phyloP scores from a whole-genome alignment of 2,329 filamentous ascomycete genomes.

The Periconia digitata region DNA sequence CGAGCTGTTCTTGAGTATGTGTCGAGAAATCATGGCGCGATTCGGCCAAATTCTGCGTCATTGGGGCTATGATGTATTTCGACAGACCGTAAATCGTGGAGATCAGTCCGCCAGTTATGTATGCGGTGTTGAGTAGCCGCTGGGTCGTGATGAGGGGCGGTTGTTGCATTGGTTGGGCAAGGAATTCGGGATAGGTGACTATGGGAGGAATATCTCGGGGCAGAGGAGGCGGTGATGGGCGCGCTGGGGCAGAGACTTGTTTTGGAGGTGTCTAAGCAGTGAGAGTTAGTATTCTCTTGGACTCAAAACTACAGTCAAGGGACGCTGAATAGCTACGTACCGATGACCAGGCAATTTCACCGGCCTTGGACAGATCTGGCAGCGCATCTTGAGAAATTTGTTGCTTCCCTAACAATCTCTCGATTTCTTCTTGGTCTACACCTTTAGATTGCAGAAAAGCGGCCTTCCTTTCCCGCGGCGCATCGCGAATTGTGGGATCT shows the following conservation, averaged over 20 bases:
- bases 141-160: slow-evolving; percentile 61
- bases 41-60: slow-evolving; percentile 56
- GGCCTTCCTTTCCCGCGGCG: slow-evolving; percentile 70
- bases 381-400: slow-evolving; percentile 12
- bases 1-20: slow-evolving; percentile 55
- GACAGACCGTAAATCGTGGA: slow-evolving; percentile 69
- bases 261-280: slow-evolving; percentile 18
- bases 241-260: slow-evolving; percentile 5
- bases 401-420: slow-evolving; percentile 58
- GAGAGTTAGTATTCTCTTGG: slow-evolving; percentile 10
- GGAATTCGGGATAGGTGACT: slow-evolving; percentile 68
- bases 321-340: slow-evolving; percentile 16
- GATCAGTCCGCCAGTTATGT: slow-evolving; percentile 57
- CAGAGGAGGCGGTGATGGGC: slow-evolving; percentile 18
- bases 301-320: background rate
- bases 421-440: slow-evolving; percentile 66
- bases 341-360: slow-evolving; percentile 30
- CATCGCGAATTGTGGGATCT: slow-evolving; percentile 70
- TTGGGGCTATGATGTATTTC: slow-evolving; percentile 67
- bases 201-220: slow-evolving; percentile 58
- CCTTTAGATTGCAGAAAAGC: slow-evolving; percentile 79
- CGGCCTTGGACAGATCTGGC: slow-evolving; percentile 21
- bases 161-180: slow-evolving; percentile 59
- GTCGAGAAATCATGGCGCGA: slow-evolving; percentile 60
- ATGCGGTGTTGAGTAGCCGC: slow-evolving; percentile 59